Percentiles rank a stretch among this genome's conserved stretches.
Conservation (phyloP, 1,284 basidiomycete genomes). For the Caloboletus inedulis region DNA sequence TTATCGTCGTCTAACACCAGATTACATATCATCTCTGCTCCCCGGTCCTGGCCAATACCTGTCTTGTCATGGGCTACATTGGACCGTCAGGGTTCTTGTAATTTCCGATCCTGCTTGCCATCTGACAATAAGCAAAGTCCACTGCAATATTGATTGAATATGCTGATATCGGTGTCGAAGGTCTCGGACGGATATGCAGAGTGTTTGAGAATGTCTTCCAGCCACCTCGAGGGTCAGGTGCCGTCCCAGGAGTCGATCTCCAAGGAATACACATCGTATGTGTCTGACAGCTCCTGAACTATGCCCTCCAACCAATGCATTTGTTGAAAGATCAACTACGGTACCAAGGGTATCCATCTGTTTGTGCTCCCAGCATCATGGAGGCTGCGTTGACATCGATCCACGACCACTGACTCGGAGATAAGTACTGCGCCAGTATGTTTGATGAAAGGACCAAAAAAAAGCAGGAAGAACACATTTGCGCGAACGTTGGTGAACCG, state of each 20-base stretch:
- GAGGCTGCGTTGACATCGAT: conserved; percentile 40
- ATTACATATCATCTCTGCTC: conserved; percentile 61
- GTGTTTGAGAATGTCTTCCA: conserved; percentile 60
- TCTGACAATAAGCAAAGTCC: conserved; percentile 20
- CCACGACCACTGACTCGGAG: conserved; percentile 5
- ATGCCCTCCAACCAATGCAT: background rate
- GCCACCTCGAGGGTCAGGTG: conserved; percentile 37
- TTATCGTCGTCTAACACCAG: conserved; percentile 40
- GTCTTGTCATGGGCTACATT: conserved; percentile 37
- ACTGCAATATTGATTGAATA: conserved; percentile 55
- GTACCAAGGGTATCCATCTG: conserved; percentile 44
- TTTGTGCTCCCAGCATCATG: conserved; percentile 58
- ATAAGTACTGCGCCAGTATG: conserved; percentile 35
- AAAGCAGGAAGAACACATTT: conserved; percentile 89
- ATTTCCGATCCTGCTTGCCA: conserved; percentile 12
- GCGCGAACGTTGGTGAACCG: conserved; percentile 73
- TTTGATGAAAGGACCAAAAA: conserved; percentile 82
- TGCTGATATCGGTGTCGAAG: conserved; percentile 56
- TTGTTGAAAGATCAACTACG: conserved; percentile 38
- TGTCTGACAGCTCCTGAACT: conserved; percentile 9
- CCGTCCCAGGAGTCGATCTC: conserved; percentile 39
- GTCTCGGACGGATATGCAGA: conserved; percentile 57
- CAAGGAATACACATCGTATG: conserved; percentile 56
- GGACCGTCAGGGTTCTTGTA: conserved; percentile 25
- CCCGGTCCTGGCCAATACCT: conserved; percentile 65